Evolutionary conservation across 768 basidiomycete species (phyloP).

Genomic region (Leccinellum rugosiceps): DNA sequence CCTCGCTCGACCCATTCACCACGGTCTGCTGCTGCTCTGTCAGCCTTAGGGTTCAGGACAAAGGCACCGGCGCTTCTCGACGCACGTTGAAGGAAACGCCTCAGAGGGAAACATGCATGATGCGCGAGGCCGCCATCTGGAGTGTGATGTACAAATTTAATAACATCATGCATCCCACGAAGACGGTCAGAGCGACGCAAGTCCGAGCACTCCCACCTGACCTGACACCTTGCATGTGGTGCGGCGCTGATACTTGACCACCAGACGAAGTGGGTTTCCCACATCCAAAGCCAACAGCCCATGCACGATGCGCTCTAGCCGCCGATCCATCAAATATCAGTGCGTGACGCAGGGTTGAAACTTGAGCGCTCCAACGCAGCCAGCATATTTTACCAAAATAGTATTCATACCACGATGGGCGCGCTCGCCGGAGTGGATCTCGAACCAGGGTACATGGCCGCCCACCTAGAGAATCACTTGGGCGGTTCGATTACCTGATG

Average conservation of each 20-base stretch:
- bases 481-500: background rate
- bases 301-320: background rate
- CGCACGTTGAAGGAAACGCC: constrained; percentile 17
- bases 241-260: background rate
- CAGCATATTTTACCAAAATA: background rate
- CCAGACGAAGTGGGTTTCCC: background rate
- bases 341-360: background rate
- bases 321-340: background rate
- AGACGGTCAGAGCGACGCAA: background rate
- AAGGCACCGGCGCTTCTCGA: background rate
- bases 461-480: background rate
- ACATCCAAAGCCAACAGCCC: background rate
- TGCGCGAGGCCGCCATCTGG: constrained; percentile 17
- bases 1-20: background rate
- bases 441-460: background rate
- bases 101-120: constrained; percentile 21
- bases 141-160: background rate
- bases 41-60: constrained; percentile 10
- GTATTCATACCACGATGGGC: background rate
- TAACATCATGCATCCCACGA: background rate
- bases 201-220: background rate
- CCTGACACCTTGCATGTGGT: background rate
- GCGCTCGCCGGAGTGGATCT: background rate
- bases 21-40: constrained; percentile 3
- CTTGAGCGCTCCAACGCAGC: background rate